Percentiles rank a stretch among this genome's conserved stretches.
phyloP scores from a whole-genome alignment of 2,329 filamentous ascomycete species.

The Colletotrichum chlorophyti region DNA sequence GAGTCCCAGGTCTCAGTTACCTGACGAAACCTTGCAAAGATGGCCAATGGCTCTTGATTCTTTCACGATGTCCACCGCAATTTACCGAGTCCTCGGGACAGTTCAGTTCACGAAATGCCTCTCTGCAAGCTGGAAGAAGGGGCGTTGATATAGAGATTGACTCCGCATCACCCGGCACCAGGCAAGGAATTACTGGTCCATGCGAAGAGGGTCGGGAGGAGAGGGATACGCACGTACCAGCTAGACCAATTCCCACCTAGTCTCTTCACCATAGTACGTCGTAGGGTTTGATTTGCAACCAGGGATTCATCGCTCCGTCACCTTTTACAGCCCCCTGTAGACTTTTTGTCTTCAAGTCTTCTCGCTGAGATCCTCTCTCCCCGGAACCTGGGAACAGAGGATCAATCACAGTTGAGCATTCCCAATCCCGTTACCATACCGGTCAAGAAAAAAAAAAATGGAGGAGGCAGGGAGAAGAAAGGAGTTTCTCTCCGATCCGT shows the following conservation, averaged over 20 bases:
- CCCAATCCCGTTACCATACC: conserved; percentile 18
- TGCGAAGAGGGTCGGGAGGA: neutral
- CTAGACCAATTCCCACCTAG: conserved; percentile 9
- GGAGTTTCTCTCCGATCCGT: conserved; percentile 12
- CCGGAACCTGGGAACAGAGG: conserved; percentile 20
- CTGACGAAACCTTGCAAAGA: too few species aligned
- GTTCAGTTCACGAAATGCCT: conserved; percentile 27
- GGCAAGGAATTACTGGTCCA: conserved; percentile 6
- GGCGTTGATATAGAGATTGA: neutral
- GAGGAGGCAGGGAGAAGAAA: neutral
- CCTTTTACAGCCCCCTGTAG: neutral
- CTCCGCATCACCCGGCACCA: too few species aligned
- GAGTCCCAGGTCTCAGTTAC: neutral
- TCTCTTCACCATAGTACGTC: too few species aligned
- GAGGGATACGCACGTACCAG: conserved; percentile 19
- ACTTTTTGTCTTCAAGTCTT: neutral
- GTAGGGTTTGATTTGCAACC: conserved; percentile 12
- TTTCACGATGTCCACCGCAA: conserved; percentile 3
- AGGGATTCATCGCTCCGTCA: conserved; percentile 23
- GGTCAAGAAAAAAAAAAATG: neutral
- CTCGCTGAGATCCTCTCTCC: conserved; percentile 8
- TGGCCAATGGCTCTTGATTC: neutral
- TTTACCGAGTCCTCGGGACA: conserved; percentile 26
- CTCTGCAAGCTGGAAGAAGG: conserved; percentile 9
- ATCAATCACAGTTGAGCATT: conserved; percentile 10